These are phyloP conservation scores for Oidiodendron maius DNA, from an alignment of 495 filamentous ascomycete genomes.

Conservation along the genomic window DNA sequence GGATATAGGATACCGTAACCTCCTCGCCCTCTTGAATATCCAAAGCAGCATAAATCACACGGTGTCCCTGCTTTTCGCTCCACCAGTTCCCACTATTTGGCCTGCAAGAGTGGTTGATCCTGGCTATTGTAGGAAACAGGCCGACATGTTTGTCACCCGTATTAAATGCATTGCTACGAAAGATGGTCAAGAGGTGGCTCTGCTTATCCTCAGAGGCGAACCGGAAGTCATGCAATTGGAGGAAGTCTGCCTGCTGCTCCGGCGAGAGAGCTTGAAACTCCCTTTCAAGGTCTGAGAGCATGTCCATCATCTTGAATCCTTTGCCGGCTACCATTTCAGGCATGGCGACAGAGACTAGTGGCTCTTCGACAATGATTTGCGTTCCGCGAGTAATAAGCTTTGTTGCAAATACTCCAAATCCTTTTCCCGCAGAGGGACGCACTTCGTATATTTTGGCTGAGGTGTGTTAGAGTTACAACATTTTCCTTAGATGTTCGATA, in stretches of 20 bases:
- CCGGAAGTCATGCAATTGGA: conserved; percentile 14
- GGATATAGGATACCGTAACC: conserved; percentile 30
- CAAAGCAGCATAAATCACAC: conserved; percentile 28
- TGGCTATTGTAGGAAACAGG: conserved; percentile 27
- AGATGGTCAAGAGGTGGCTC: conserved; percentile 12
- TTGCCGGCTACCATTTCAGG: conserved; percentile 11
- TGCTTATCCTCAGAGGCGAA: conserved; percentile 3
- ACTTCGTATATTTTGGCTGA: neutral
- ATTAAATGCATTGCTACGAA: conserved; percentile 18
- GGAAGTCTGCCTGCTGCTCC: conserved; percentile 7
- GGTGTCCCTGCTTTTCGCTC: conserved; percentile 23
- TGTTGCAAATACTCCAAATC: conserved; percentile 29
- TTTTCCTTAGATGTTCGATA: too few species aligned
- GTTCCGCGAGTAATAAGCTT: conserved; percentile 20
- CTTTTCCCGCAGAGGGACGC: conserved; percentile 18
- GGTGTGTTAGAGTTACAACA: too few species aligned
- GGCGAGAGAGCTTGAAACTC: conserved; percentile 1
- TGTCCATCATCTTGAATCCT: conserved; percentile 13
- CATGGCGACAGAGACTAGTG: conserved; percentile 14
- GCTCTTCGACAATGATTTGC: conserved; percentile 16
- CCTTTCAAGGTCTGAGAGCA: conserved; percentile 6
- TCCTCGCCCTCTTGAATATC: conserved; percentile 30
- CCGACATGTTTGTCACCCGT: conserved; percentile 9
- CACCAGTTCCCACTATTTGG: conserved; percentile 30
- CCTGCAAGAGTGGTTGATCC: conserved; percentile 34